Conservation (phyloP, 2,329 filamentous ascomycete species). For the Verruconis gallopava region DNA sequence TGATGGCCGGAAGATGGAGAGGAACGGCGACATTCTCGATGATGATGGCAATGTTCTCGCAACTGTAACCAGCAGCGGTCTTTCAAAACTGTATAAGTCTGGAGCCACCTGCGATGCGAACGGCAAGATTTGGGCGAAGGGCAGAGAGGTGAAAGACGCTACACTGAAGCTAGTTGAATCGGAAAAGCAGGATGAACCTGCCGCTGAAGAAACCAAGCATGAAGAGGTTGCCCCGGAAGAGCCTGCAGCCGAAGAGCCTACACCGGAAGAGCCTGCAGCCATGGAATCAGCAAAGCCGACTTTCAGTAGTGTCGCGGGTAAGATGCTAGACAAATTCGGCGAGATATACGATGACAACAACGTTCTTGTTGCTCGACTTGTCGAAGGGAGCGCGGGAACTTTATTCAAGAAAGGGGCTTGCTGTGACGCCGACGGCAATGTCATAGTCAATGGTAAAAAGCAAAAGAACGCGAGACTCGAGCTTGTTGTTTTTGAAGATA, state of each 20-base stretch:
- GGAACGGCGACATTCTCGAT: conserved; percentile 36
- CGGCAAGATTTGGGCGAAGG: conserved; percentile 51
- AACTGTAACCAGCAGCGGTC: conserved; percentile 34
- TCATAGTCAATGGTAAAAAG: conserved; percentile 46
- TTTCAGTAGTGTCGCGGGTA: conserved; percentile 1
- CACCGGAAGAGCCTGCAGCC: conserved; percentile 18
- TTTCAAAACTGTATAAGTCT: conserved; percentile 33
- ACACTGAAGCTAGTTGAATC: conserved; percentile 11
- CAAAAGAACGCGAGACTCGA: conserved; percentile 36
- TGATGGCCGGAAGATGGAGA: conserved; percentile 38
- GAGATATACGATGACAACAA: conserved; percentile 16
- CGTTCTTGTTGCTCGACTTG: conserved; percentile 20
- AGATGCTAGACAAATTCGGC: conserved; percentile 1
- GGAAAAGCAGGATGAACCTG: conserved; percentile 27
- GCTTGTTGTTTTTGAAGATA: not conserved
- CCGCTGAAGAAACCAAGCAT: conserved; percentile 18
- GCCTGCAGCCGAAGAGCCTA: not conserved
- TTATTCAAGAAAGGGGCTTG: conserved; percentile 37
- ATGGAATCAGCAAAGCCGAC: not conserved
- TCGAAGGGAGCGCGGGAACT: conserved; percentile 32
- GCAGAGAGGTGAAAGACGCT: conserved; percentile 37
- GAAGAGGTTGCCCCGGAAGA: no score
- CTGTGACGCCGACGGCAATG: conserved; percentile 41
- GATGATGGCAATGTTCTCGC: conserved; percentile 37
- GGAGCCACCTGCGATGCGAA: conserved; percentile 52